These are phyloP conservation scores for Colletotrichum abscissum DNA, from an alignment of 2,329 filamentous ascomycete genomes.

Conservation along the genomic window DNA sequence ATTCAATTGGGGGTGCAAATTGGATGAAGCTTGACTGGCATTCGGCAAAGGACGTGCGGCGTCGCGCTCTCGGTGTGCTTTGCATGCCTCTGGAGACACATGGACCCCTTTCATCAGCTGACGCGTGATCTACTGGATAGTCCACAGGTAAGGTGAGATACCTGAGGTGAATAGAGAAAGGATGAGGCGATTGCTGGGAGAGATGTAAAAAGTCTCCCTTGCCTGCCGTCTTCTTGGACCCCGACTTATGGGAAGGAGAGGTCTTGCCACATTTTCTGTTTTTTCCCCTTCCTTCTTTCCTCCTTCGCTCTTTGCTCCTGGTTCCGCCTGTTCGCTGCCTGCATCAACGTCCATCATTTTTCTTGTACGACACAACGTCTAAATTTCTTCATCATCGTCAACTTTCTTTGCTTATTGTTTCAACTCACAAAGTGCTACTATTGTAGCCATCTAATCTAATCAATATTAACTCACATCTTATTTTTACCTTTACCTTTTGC, in stretches of 20 bases:
- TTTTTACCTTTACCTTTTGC: neutral
- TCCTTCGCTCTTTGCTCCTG: slow-evolving; percentile 2
- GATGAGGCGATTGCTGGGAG: neutral
- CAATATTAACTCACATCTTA: neutral
- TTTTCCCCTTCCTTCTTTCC: slow-evolving; percentile 3
- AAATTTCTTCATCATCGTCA: neutral
- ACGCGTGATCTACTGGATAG: slow-evolving; percentile 4
- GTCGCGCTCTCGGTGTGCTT: slow-evolving; percentile 5
- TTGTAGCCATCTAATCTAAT: slow-evolving; percentile 3
- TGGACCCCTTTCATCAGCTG: neutral
- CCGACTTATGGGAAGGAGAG: slow-evolving; percentile 21
- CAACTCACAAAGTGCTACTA: neutral
- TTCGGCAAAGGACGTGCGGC: neutral
- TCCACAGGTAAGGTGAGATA: too few species aligned
- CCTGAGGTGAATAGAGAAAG: neutral
- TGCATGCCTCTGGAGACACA: slow-evolving; percentile 9
- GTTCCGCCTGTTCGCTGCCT: neutral
- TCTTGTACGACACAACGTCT: neutral
- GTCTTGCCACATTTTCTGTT: slow-evolving; percentile 22
- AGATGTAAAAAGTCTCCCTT: slow-evolving; percentile 32
- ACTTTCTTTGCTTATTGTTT: neutral
- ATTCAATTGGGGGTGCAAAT: slow-evolving; percentile 16
- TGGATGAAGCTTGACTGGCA: slow-evolving; percentile 19
- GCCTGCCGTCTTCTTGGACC: slow-evolving; percentile 6
- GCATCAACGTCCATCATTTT: neutral